Conservation (phyloP, 768 basidiomycete genomes). For the Psilocybe sp. region DNA sequence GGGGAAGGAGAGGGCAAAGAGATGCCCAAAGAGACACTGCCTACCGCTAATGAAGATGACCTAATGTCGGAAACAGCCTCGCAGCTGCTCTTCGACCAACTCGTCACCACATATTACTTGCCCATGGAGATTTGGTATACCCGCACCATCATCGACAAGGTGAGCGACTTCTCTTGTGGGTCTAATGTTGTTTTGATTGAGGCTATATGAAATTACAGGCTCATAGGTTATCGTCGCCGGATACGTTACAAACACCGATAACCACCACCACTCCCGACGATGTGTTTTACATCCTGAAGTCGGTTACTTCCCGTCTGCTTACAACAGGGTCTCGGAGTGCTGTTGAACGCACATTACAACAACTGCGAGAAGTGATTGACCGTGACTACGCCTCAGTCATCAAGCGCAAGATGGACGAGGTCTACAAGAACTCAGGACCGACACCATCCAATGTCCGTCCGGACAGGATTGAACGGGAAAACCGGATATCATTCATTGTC, state of each 20-base stretch:
- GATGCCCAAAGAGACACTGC: slow-evolving; percentile 1
- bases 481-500: slow-evolving; percentile 78
- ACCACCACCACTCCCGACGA: slow-evolving; percentile 87
- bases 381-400: slow-evolving; percentile 79
- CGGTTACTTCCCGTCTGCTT: slow-evolving; percentile 72
- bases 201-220: slow-evolving; percentile 50
- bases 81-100: slow-evolving; percentile 56
- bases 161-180: slow-evolving; percentile 19
- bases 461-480: slow-evolving; percentile 82
- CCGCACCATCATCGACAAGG: slow-evolving; percentile 85
- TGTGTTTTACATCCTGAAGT: slow-evolving; percentile 92
- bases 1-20: slow-evolving; percentile 3
- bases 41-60: slow-evolving; percentile 15
- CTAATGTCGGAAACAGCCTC: slow-evolving; percentile 51
- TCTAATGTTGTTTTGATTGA: background rate
- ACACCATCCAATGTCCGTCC: slow-evolving; percentile 46
- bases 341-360: slow-evolving; percentile 57
- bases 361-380: slow-evolving; percentile 75
- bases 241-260: slow-evolving; percentile 58
- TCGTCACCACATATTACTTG: slow-evolving; percentile 74
- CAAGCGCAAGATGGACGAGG: slow-evolving; percentile 83
- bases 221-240: slow-evolving; percentile 77
- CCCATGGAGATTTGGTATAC: slow-evolving; percentile 94
- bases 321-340: slow-evolving; percentile 69
- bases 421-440: slow-evolving; percentile 58